Base-by-base conservation (phyloP, 2,329 filamentous ascomycete species). In the Neofusicoccum sp. region DNA sequence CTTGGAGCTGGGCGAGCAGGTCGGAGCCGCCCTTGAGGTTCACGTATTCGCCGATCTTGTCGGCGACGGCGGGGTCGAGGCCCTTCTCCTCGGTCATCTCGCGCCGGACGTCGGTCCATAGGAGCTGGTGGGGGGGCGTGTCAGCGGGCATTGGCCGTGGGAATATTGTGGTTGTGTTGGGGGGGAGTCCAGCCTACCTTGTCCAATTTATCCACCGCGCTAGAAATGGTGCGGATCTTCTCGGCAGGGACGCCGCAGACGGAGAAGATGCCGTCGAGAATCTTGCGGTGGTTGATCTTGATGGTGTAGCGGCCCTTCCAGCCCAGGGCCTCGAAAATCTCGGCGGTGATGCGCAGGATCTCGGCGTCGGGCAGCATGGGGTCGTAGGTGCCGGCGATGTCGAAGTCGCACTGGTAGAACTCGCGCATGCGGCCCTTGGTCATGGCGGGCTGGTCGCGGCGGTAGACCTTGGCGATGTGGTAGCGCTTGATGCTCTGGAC, bases 391-490 rank as follows among this genome's bases (percentile, higher is more conserved):
- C 93, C 93, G 11, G 93, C 93, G 78, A 97, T 94, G 75, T 97
- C 93, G 73, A 97, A 96, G 79, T 98, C 94, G 80, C 93, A 97
- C 78, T 97, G 93, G 81, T 96, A 97, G 78, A 97, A 97, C 79
- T 97, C 94, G 72, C 94, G 87, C 90, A 97, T 95, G 61, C 93
- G 87, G 58, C 93, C 94, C 76, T 96, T 95, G 66, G 89, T 91
- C 80, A 97, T 92, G 65, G 92, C 90, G 29, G 90, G 90, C 76
- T 93, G 89, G 76, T 93, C 90, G 75, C 90, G 81, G 66, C 90
- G 84, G 79, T 93, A 93, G 58, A 97, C 93, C 80, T 97, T 97
- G 69, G 92, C 93, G 69, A 98, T 93, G 80, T 97, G 93, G 78
- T 96, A 97, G 72, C 94, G 87, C 82, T 96, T 97, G 80, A 97